Evolutionary conservation across 176 grass and related monocot genomes (phyloP), one percentile per base, ranked within the genome.

Genomic region (Panicum miliaceum): DNA sequence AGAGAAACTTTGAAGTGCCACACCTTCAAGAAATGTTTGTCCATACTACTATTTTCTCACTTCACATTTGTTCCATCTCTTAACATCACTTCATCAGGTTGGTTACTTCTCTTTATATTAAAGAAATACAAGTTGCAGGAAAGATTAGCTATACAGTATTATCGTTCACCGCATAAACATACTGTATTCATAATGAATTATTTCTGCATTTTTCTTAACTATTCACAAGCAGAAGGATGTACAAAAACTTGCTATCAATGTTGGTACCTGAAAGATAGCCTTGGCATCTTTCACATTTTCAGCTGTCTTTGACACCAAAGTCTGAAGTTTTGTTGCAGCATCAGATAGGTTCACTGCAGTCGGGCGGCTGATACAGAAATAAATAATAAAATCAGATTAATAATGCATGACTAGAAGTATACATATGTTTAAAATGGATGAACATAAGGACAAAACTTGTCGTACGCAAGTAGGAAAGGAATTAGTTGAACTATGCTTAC

Each of bases 281-380:
- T 94, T 86, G 16, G 89, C 82, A 72, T 98, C 93, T 68, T 84
- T 89, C 51, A 83, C 72, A 20, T 81, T 89, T 66, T 95, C 82
- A 48, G 89, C 77, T 80, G 83, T 90, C 45, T 80, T 90, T 87
- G 54, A 85, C 19, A 92, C 91, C 73, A 92, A 82, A 79, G 47
- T 86, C 64, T 88, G 87, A 85, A 98, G 96, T 69, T 98, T 98
- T 60, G 67, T 86, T 75, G 91, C 93, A 70, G 91, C 93, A 73
- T 98, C 93, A 67, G 93, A 95, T 53, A 98, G 86, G 75, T 95
- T 98, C 16, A 95, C 96, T 72, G 96, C 96, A 79, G 96, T 98
- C 77, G 96, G 93, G n/a, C 96, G 93, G 72, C 93, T 98, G 85
- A 32, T 26, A 88, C 23, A 82, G 25, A 81, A 75, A 75, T 15